Evolutionary conservation across 169 alveolate genomes (phyloP), one percentile per base, ranked within the genome.

Genomic region (Babesia microti): DNA sequence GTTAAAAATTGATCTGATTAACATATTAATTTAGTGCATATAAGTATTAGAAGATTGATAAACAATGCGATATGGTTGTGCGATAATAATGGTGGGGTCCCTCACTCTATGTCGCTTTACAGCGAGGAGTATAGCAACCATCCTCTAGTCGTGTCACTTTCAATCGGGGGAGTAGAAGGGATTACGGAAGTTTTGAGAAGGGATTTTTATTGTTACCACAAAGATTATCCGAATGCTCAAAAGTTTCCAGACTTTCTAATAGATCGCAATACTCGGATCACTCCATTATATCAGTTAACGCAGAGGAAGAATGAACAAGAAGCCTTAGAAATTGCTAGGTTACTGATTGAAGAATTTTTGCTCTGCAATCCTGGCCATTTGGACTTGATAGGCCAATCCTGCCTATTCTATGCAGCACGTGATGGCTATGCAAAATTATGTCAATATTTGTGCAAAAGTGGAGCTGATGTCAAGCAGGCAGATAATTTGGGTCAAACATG

Each of bases 381-480:
- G 35, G 96, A 89, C 55, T 59, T 80, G 34, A 78, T 88, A 67
- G 79, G 84, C 26, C 93, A 89, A 47, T 84, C 93, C n/a, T 83
- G 92, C 21, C 67, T 89, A 14, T 89, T 87, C 74, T 89, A 87
- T 76, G 95, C 93, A 2, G 91, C 92, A 5, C 78, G 97, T 42
- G 97, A 89, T 45, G 97, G 97, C 0, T 83, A 85, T 47, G 66
- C 65, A 17, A 73, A 72, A 47, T 73, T 83, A 21, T 79, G 86
- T 43, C 74, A 81, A 4, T 89, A 71, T 59, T 66, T 89, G 47
- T 61, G 83, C 7, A 81, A 74, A 6, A 54, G 76, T 26, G 95
- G 95, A 4, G 81, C 91, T 35, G 76, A 87, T 33, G 91, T 92
- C 9, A 84, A 89, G 56, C 91, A 80, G 53, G 65, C 78, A 11